Evolutionary conservation across 805 yeast species (phyloP), one percentile per base, ranked within the genome.

Genomic region (Peterozyma xylosa): DNA sequence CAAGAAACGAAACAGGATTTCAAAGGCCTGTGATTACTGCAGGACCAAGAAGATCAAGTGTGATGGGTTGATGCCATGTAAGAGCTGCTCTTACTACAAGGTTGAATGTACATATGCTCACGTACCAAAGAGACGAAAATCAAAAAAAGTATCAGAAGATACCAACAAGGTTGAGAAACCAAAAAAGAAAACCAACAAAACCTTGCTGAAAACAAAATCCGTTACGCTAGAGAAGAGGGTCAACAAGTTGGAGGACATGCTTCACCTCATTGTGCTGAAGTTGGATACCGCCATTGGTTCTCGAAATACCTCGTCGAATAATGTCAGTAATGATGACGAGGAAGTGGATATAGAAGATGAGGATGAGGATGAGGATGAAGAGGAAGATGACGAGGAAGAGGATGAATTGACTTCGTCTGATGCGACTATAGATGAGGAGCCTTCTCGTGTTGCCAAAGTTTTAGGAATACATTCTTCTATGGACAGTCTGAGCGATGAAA

Each of bases 21-120:
- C 68, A 4, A 62, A 66, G 38, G 80, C 79, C 9, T 76, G 82
- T 51, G 75, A 70, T 48, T 62, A 60, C 43, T 76, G 82, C 49
- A 57, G 80, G 14, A 54, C 53, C 43, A 62, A 74, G 36, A 76
- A 76, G 51, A 67, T 73, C 46, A 74, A 72, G 49, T 76, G 82
- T 51, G 74, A 76, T 52, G 76, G 79, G 0, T 55, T 53, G 3
- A 47, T 48, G 11, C 70, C 70, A 3, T 76, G 82, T 48, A 50
- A 60, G 7, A 62, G 63, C 35, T 73, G 82, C 50, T 45, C 51
- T 9, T 56, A 51, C 18, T 64, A 63, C 40, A 57, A 56, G 21
- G 47, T 54, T 3, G 42, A 42, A 2, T 74, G 80, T 50, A 50
- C 66, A 1, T 66, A 65, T 42, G 53, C 53, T 35, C 57, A 63